Percentiles rank a stretch among this genome's conserved stretches.
Conservation (phyloP, 371 early-diverging fungal genomes). For the Mucor lusitanicus region DNA sequence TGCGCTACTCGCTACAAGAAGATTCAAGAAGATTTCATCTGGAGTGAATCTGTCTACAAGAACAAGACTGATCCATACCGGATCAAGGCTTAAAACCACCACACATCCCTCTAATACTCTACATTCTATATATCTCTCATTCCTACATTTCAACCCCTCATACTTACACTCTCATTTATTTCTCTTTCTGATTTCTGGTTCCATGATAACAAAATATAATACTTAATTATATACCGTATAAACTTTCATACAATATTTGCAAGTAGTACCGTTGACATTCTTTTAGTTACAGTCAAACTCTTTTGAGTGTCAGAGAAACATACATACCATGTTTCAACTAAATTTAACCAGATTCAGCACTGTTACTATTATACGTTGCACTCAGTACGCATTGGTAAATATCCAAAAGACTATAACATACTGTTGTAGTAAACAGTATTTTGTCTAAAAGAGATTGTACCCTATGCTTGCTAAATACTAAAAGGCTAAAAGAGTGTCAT, state of each 20-base stretch:
- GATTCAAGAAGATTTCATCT: slow-evolving; percentile 25
- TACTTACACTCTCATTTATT: background rate
- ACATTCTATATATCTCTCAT: background rate
- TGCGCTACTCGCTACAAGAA: slow-evolving; percentile 35
- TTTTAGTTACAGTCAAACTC: too few relatives aligned
- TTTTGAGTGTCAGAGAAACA: too few relatives aligned
- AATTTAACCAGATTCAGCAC: too few relatives aligned
- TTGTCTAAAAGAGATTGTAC: too few relatives aligned
- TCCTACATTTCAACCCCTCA: background rate
- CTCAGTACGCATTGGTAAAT: too few relatives aligned
- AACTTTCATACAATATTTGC: background rate
- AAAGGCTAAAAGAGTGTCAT: too few relatives aligned
- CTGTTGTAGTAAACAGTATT: too few relatives aligned
- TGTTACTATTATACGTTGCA: too few relatives aligned
- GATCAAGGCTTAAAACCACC: background rate
- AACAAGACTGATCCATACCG: slow-evolving; percentile 35
- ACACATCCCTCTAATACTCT: background rate
- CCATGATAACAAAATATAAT: background rate
- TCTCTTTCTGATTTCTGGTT: background rate
- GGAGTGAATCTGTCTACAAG: slow-evolving; percentile 31
- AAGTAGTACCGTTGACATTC: background rate
- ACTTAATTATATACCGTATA: background rate
- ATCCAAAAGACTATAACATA: too few relatives aligned
- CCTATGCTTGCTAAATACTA: too few relatives aligned
- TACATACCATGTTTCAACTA: too few relatives aligned